Evolutionary conservation across 257 asterid genomes (phyloP).

Genomic region (Fraxinus anomala): DNA sequence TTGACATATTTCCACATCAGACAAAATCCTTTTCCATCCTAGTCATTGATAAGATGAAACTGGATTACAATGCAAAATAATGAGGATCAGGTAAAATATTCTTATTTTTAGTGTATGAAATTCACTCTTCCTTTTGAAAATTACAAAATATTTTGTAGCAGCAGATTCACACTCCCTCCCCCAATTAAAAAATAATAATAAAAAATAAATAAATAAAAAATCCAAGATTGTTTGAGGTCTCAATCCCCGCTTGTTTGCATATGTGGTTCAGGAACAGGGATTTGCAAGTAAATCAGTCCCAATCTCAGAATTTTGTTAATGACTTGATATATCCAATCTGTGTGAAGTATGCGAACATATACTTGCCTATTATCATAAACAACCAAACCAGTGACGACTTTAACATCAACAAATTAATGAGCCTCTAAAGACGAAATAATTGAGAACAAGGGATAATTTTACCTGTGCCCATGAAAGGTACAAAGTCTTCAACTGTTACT

Average conservation of each 20-base stretch:
- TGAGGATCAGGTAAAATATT: background rate
- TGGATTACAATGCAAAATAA: background rate
- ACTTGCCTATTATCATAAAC: background rate
- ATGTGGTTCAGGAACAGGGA: background rate
- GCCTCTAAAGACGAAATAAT: background rate
- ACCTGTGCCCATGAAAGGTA: slow-evolving; percentile 98
- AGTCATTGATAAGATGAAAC: background rate
- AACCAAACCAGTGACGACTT: background rate
- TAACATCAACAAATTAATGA: slow-evolving; percentile 2
- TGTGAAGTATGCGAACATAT: background rate
- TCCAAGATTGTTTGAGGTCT: background rate
- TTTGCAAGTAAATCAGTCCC: background rate
- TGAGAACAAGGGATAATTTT: background rate
- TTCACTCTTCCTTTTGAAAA: background rate
- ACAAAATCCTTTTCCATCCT: background rate
- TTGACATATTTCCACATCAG: background rate
- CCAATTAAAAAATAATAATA: too few relatives aligned
- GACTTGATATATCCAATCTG: background rate
- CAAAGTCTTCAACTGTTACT: slow-evolving; percentile 78
- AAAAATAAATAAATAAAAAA: background rate
- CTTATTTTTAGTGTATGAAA: background rate
- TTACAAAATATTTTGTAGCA: background rate
- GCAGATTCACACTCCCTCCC: background rate
- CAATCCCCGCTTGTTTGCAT: background rate
- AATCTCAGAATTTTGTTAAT: background rate